phyloP scores from a whole-genome alignment of 108 stramenopile genomes.

The Skeletonema costatum region DNA sequence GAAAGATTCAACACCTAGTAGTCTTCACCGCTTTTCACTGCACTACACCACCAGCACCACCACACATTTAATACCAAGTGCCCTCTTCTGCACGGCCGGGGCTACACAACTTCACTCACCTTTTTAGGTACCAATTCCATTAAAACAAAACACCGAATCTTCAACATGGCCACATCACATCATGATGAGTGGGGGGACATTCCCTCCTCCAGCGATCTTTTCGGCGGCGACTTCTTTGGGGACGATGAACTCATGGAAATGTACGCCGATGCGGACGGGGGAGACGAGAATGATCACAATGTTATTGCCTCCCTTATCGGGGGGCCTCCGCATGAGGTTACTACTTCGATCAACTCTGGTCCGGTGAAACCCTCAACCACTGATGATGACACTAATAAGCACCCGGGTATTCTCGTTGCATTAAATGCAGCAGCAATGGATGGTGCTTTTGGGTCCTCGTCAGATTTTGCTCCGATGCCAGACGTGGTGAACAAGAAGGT shows the following conservation, averaged over 20 bases:
- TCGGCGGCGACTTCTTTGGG: slow-evolving; percentile 77
- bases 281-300: slow-evolving; percentile 38
- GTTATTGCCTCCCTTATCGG: slow-evolving; percentile 29
- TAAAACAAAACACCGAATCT: background rate
- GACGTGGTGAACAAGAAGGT: slow-evolving; percentile 1
- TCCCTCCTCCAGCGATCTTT: slow-evolving; percentile 66
- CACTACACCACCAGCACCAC: background rate
- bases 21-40: background rate
- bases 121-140: slow-evolving; percentile 21
- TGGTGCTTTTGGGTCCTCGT: slow-evolving; percentile 17
- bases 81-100: background rate
- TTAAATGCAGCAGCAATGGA: slow-evolving; percentile 50
- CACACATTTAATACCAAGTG: background rate
- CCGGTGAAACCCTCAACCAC: background rate
- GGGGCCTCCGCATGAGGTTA: slow-evolving; percentile 12
- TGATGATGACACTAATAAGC: slow-evolving; percentile 28
- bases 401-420: slow-evolving; percentile 39
- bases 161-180: background rate
- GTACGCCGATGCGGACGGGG: slow-evolving; percentile 67
- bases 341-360: slow-evolving; percentile 6
- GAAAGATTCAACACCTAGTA: background rate
- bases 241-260: slow-evolving; percentile 83
- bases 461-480: slow-evolving; percentile 25
- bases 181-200: slow-evolving; percentile 37
- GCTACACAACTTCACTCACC: slow-evolving; percentile 8